Conservation (phyloP, 2,329 filamentous ascomycete species). For the Ophiognomonia clavigignenti-juglandacearum region DNA sequence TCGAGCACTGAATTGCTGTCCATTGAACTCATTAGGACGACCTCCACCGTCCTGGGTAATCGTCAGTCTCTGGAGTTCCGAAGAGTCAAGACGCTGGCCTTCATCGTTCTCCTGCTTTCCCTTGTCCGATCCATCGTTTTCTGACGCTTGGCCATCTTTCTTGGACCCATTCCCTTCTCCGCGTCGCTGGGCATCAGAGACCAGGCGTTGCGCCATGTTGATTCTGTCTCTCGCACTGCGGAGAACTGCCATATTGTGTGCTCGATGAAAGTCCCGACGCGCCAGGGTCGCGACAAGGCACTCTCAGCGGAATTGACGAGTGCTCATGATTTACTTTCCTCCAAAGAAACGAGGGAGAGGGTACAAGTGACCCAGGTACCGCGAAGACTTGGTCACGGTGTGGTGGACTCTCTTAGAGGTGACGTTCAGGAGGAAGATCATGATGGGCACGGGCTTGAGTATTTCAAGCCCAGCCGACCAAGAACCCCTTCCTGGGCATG, state of each 20-base stretch:
- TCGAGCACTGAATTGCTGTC: not conserved
- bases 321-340: not conserved
- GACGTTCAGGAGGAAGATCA: too few relatives aligned
- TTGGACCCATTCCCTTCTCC: not conserved
- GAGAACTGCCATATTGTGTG: not conserved
- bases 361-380: too few relatives aligned
- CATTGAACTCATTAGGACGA: not conserved
- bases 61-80: not conserved
- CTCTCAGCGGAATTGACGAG: not conserved
- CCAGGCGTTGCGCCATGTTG: too few relatives aligned
- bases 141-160: not conserved
- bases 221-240: not conserved
- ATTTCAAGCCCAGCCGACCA: too few relatives aligned
- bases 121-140: not conserved
- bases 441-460: too few relatives aligned
- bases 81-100: not conserved
- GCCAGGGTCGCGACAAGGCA: too few relatives aligned
- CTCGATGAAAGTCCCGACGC: not conserved
- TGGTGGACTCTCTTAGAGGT: too few relatives aligned
- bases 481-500: not conserved
- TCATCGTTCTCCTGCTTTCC: not conserved
- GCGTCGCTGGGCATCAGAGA: not conserved
- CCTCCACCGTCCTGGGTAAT: not conserved
- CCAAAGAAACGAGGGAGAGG: too few relatives aligned
- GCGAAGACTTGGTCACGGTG: too few relatives aligned